A percentile compares a stretch with the other conserved stretches of the same genome.
These are phyloP conservation scores for Rhodotorula paludigena DNA, from an alignment of 768 basidiomycete genomes.

Conservation along the genomic window DNA sequence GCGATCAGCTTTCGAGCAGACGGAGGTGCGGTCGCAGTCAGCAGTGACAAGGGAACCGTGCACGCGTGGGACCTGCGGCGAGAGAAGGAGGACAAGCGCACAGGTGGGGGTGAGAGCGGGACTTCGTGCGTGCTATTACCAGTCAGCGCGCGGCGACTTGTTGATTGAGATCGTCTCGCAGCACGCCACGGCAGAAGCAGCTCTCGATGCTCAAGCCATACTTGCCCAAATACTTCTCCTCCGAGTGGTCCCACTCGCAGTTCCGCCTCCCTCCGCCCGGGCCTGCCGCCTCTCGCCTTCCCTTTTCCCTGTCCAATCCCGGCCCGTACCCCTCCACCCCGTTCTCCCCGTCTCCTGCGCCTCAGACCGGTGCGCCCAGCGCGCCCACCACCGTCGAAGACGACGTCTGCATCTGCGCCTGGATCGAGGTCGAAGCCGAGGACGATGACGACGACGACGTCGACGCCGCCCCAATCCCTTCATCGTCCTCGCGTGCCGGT, in stretches of 20 bases:
- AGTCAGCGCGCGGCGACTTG: too few relatives aligned
- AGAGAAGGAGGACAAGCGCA: constrained; percentile 12
- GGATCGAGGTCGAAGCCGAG: constrained; percentile 45
- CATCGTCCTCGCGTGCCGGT: too few relatives aligned
- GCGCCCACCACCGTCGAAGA: constrained; percentile 44
- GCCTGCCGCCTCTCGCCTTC: constrained; percentile 54
- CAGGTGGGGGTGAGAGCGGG: constrained; percentile 14
- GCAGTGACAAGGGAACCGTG: constrained; percentile 93
- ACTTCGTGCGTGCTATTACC: constrained; percentile 14
- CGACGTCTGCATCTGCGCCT: constrained; percentile 46
- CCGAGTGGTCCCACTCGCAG: constrained; percentile 94
- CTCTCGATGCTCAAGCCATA: constrained; percentile 74
- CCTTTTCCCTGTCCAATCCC: constrained; percentile 60
- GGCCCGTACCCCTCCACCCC: constrained; percentile 56
- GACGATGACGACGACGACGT: too few relatives aligned
- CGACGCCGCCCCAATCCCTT: too few relatives aligned
- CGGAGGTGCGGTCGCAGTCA: constrained; percentile 78
- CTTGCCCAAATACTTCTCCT: constrained; percentile 83
- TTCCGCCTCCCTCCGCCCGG: constrained; percentile 82
- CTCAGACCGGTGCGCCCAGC: constrained; percentile 49
- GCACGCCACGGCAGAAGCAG: constrained; percentile 75
- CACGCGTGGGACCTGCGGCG: constrained; percentile 71
- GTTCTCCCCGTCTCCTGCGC: constrained; percentile 37
- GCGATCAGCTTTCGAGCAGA: constrained; percentile 73
- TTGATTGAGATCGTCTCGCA: constrained; percentile 4